A percentile compares a stretch with the other conserved stretches of the same genome.
phyloP scores from a whole-genome alignment of 1,139 yeast species.

The Pichiaceae sp. region DNA sequence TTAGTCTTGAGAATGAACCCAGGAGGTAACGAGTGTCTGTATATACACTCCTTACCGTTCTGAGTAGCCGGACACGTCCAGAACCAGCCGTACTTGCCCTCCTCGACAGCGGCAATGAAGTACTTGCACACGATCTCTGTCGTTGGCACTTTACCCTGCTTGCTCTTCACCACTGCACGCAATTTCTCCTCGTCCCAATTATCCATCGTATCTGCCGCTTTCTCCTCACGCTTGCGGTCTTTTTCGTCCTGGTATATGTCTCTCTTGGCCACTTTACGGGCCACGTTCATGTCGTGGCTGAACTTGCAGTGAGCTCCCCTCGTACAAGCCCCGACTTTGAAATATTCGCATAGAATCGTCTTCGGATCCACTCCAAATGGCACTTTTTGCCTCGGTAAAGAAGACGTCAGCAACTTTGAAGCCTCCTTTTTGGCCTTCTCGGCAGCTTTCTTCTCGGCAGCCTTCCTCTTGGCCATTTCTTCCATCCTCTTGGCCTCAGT shows the following conservation, averaged over 20 bases:
- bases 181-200: constrained; percentile 95
- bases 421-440: constrained; percentile 88
- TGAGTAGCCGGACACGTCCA: constrained; percentile 96
- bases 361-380: constrained; percentile 98
- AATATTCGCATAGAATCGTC: constrained; percentile 82
- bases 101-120: constrained; percentile 95
- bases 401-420: constrained; percentile 60
- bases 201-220: constrained; percentile 87
- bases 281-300: constrained; percentile 82
- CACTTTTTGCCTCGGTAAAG: constrained; percentile 70
- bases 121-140: constrained; percentile 92
- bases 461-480: constrained; percentile 64
- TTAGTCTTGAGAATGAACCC: constrained; percentile 95
- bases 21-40: constrained; percentile 93
- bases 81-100: constrained; percentile 97
- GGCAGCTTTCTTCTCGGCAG: constrained; percentile 85
- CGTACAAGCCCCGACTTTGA: constrained; percentile 83
- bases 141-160: constrained; percentile 88
- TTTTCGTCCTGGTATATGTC: constrained; percentile 83
- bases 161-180: constrained; percentile 75
- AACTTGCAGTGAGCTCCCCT: constrained; percentile 91
- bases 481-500: constrained; percentile 62
- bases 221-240: constrained; percentile 31
- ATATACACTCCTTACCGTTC: constrained; percentile 58
- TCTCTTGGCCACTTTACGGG: constrained; percentile 82